phyloP scores from a whole-genome alignment of 2,329 filamentous ascomycete species.

The Fusarium sp. region DNA sequence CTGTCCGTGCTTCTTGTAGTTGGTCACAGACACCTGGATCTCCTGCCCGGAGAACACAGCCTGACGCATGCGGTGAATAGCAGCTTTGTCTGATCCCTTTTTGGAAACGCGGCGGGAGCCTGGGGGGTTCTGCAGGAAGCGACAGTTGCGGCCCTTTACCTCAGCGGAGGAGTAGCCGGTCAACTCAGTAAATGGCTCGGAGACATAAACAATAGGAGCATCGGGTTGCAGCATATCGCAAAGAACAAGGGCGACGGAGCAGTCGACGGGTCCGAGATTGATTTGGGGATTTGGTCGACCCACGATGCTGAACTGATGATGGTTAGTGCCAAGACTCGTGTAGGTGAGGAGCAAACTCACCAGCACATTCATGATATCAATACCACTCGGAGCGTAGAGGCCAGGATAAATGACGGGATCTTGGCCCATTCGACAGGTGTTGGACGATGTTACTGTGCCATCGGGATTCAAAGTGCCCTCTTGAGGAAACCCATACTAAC shows the following conservation, averaged over 20 bases:
- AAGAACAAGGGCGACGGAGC: constrained; percentile 87
- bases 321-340: constrained; percentile 24
- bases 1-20: constrained; percentile 86
- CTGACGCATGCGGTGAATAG: constrained; percentile 68
- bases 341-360: constrained; percentile 52
- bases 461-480: constrained; percentile 41
- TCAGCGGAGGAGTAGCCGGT: constrained; percentile 85
- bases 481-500: constrained; percentile 48
- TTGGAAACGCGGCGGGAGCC: constrained; percentile 56
- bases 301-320: constrained; percentile 71
- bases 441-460: constrained; percentile 32
- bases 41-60: constrained; percentile 64
- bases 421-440: constrained; percentile 48
- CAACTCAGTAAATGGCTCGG: constrained; percentile 82
- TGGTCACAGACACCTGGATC: constrained; percentile 73
- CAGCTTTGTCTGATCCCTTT: constrained; percentile 60
- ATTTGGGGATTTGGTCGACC: constrained; percentile 81
- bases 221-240: constrained; percentile 84
- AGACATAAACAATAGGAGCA: constrained; percentile 86
- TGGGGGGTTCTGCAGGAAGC: constrained; percentile 85
- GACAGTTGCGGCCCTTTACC: constrained; percentile 85
- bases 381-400: constrained; percentile 69
- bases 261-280: constrained; percentile 85
- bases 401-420: constrained; percentile 70
- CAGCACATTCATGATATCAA: constrained; percentile 70